A percentile compares a stretch with the other conserved stretches of the same genome.
Conservation (phyloP, 176 grass and related monocot species). For the Eragrostis curvula region DNA sequence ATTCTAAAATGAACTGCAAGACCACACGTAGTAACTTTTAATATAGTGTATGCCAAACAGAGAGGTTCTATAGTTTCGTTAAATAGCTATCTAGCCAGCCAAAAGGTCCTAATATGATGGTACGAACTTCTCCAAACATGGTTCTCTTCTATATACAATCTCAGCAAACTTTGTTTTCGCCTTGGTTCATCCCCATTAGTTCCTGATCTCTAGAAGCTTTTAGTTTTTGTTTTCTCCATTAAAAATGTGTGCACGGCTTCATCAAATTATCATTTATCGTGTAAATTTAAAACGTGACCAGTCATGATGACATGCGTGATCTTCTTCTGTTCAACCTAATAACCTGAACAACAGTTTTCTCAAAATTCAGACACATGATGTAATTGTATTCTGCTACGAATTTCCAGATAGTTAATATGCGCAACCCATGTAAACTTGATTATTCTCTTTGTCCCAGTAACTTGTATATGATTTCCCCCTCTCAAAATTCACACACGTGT, state of each 20-base stretch:
- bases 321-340: background rate
- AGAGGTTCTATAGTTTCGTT: background rate
- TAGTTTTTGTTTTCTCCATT: background rate
- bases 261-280: background rate
- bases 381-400: background rate
- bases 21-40: background rate
- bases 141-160: no score
- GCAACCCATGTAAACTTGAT: background rate
- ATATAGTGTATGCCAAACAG: background rate
- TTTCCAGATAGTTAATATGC: background rate
- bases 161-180: no score
- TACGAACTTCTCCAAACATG: no score
- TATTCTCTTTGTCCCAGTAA: background rate
- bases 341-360: background rate
- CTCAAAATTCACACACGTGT: no score
- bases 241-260: background rate
- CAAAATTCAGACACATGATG: background rate
- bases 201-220: background rate
- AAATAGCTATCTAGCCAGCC: background rate
- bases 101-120: background rate
- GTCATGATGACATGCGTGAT: background rate
- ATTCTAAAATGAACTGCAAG: background rate
- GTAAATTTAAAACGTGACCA: background rate
- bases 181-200: background rate
- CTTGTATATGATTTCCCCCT: no score